Conservation (phyloP, 257 asterid species). For the Paulownia fortunei region DNA sequence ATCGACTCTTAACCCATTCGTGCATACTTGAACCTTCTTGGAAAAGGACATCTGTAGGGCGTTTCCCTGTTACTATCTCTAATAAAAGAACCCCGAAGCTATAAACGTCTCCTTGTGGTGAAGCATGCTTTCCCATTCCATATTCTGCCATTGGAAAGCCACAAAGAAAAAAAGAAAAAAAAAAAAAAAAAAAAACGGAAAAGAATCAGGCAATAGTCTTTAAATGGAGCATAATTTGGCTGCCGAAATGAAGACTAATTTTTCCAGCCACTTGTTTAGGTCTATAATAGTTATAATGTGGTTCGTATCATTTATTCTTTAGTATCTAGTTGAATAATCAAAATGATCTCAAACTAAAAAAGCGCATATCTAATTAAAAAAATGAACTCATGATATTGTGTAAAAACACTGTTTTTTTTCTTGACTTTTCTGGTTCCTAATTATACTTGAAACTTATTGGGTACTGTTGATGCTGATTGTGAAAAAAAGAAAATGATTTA, state of each 20-base stretch:
- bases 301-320: too few species aligned
- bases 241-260: neutral
- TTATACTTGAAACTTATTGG: neutral
- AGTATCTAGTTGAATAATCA: too few species aligned
- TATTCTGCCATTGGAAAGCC: constrained; percentile 50
- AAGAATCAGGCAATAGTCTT: neutral
- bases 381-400: too few species aligned
- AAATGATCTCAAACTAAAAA: too few species aligned
- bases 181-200: too few species aligned
- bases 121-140: constrained; percentile 86
- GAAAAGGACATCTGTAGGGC: constrained; percentile 69
- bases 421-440: neutral
- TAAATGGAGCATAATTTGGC: constrained; percentile 10
- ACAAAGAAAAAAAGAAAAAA: neutral
- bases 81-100: constrained; percentile 71
- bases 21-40: constrained; percentile 74
- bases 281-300: too few species aligned
- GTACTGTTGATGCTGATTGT: too few species aligned
- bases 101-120: constrained; percentile 80
- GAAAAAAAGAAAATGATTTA: too few species aligned
- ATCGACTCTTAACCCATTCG: constrained; percentile 74
- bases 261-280: neutral
- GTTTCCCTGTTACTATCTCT: constrained; percentile 73
- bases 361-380: too few species aligned
- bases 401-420: too few species aligned